These are phyloP conservation scores for Spencermartinsiella europaea DNA, from an alignment of 805 yeast species.

Conservation along the genomic window DNA sequence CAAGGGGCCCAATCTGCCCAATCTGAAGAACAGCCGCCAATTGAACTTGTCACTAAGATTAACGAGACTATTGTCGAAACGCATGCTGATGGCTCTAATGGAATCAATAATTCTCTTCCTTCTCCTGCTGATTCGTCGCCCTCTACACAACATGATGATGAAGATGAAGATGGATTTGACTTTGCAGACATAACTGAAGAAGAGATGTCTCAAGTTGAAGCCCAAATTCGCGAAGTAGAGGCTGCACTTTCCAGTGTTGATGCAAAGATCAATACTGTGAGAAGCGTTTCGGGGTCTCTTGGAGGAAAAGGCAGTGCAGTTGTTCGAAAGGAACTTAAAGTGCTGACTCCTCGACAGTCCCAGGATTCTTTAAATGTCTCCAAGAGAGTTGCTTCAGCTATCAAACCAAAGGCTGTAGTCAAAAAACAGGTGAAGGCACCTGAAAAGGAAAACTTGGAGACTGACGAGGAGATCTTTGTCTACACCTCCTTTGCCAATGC, in stretches of 20 bases:
- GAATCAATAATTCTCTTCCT: not conserved
- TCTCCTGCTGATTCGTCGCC: not conserved
- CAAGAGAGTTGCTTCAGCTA: not conserved
- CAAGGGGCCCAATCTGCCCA: no score
- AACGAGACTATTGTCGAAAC: no score
- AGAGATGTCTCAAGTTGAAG: not conserved
- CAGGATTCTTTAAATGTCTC: not conserved
- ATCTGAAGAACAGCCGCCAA: no score
- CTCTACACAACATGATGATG: not conserved
- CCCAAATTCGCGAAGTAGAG: not conserved
- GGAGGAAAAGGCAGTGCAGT: not conserved
- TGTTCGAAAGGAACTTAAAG: not conserved
- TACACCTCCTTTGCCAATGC: slow-evolving; percentile 84
- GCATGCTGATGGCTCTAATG: no score
- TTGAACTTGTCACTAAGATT: no score
- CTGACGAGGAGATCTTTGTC: slow-evolving; percentile 29
- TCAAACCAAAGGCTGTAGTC: not conserved
- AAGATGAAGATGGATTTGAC: not conserved
- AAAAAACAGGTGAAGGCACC: not conserved
- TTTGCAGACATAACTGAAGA: not conserved
- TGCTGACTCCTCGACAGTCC: not conserved
- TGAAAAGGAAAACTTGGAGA: not conserved
- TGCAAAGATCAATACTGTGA: not conserved
- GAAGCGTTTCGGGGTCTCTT: not conserved
- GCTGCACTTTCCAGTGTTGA: not conserved